These are phyloP conservation scores for Scenedesmus sp. DNA, from an alignment of 163 green algal genomes.

Conservation along the genomic window DNA sequence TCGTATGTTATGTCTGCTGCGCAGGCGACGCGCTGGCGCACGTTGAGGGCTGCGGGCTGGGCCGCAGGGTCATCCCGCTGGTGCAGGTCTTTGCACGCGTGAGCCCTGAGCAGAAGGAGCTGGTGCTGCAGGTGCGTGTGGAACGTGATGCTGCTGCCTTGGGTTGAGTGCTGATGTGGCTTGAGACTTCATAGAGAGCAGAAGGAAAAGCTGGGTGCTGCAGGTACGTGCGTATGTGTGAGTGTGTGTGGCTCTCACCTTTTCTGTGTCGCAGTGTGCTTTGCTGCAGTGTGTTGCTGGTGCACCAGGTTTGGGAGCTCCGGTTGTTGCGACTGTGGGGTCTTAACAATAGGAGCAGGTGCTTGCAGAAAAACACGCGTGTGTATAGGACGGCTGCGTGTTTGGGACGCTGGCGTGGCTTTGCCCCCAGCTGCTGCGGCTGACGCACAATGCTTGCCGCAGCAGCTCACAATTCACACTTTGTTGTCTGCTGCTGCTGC, in stretches of 20 bases:
- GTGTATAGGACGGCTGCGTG: background rate
- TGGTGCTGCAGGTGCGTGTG: constrained; percentile 85
- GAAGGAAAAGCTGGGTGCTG: background rate
- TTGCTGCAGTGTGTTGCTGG: no score
- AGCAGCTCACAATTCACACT: no score
- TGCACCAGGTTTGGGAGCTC: no score
- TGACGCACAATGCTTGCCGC: no score
- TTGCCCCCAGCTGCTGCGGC: no score
- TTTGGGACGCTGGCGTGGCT: background rate
- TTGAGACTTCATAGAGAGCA: background rate
- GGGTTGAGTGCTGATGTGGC: background rate
- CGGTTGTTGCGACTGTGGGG: no score
- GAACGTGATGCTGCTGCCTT: background rate
- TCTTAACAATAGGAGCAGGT: no score
- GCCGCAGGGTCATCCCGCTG: constrained; percentile 77
- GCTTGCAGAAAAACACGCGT: no score
- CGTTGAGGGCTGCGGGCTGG: constrained; percentile 66
- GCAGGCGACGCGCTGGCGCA: constrained; percentile 81
- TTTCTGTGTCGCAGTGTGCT: no score
- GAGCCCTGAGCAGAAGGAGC: constrained; percentile 98
- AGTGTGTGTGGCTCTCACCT: no score
- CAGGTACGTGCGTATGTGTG: no score
- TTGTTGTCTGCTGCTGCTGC: background rate
- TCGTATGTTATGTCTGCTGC: background rate
- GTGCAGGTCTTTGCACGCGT: constrained; percentile 95